These are phyloP conservation scores for Colletotrichum simmondsii DNA, from an alignment of 2,329 filamentous ascomycete species.

Conservation along the genomic window DNA sequence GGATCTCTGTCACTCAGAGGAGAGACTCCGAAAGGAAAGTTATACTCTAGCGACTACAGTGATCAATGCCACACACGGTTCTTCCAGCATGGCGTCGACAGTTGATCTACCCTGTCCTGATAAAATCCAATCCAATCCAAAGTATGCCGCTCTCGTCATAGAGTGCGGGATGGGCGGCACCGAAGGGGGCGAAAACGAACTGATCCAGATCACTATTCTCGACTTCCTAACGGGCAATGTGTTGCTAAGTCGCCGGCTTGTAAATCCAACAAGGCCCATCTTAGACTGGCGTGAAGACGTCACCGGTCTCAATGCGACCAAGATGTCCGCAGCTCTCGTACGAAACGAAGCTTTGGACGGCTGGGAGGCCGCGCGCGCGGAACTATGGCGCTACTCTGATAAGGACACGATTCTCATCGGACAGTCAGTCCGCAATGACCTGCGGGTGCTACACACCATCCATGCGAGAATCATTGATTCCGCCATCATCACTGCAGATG, in stretches of 20 bases:
- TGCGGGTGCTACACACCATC: conserved; percentile 53
- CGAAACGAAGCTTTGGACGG: conserved; percentile 44
- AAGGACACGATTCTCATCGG: conserved; percentile 58
- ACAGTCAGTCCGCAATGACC: conserved; percentile 57
- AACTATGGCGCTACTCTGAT: conserved; percentile 54
- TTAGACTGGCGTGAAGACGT: not conserved
- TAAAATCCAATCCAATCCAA: not conserved
- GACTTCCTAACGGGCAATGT: not conserved
- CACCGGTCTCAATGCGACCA: not conserved
- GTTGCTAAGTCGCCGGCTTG: not conserved
- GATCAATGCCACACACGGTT: rapidly evolving
- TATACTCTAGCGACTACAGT: not conserved
- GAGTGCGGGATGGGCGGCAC: not conserved
- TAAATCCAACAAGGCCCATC: not conserved
- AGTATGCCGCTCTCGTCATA: not conserved
- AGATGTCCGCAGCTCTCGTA: not conserved
- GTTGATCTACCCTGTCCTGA: not conserved
- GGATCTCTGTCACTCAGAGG: not conserved
- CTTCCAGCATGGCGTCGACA: not conserved
- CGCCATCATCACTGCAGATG: conserved; percentile 47
- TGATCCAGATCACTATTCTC: not conserved
- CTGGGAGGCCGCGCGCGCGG: conserved; percentile 54
- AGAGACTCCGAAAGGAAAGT: not conserved
- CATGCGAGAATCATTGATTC: conserved; percentile 58
- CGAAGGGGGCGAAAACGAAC: not conserved